Base-by-base conservation (phyloP, 23 red algal genomes). In the Gracilaria domingensis region DNA sequence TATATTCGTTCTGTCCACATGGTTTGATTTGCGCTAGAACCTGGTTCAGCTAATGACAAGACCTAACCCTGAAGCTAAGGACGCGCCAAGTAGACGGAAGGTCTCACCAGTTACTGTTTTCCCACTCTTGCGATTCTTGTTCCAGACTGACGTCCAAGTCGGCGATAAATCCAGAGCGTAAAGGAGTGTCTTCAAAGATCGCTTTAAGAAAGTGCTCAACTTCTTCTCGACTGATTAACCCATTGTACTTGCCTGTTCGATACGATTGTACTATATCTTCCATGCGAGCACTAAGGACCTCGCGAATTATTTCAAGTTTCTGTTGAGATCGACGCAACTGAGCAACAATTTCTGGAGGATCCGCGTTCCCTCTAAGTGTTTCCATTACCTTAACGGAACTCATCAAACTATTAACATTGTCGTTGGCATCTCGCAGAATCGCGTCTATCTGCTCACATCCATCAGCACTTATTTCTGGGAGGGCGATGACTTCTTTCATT, bases 161-260 rank as follows among this genome's bases (percentile, higher is more conserved):
- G 16, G 57, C 55, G 34, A 94, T 82, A 45, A 87, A 88, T 34
- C 64, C 53, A 26, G 92, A 83, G 4, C 92, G 51, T 29, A 94
- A 53, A 21, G 83, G 83, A 3, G 83, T 94, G 36, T 94, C 92
- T 54, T 94, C 92, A 65, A 94, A 94, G 66, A 94, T 94, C 36
- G 66, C 71, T 40, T 50, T 49, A 20, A 94, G 48, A 35, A 88
- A 88, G 56, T 82, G 75, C 75, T 94, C 92, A 47, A 94, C 84
- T 37, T 94, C 82, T 21, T 26, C 34, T n/a, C 84, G 47, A 71
- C 57, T 87, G 18, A 94, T 79, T 12, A 82, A 57, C 14, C 60
- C 92, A 26, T 47, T 76, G 42, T 94, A 94, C 82, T 94, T 87
- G 50, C 92, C 92, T 30, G 70, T 24, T 28, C 84, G 82, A 82